Evolutionary conservation across 2,329 filamentous ascomycete species (phyloP).

Genomic region (Aspergillus pseudoterreus): DNA sequence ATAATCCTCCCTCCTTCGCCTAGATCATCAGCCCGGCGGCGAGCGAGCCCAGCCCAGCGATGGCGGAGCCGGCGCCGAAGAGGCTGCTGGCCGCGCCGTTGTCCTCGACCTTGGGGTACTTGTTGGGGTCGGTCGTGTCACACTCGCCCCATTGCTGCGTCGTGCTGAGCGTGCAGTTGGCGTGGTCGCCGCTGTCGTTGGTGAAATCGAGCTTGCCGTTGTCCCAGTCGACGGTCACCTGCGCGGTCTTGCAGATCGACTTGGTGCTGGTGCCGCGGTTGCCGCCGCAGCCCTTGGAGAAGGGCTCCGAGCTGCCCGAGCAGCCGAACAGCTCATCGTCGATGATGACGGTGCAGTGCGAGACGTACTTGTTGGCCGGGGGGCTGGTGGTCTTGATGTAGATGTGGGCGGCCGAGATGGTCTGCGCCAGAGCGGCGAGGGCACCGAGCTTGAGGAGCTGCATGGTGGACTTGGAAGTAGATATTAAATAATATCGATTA

Average conservation of each 20-base stretch:
- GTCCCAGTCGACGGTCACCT: constrained; percentile 10
- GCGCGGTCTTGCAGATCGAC: constrained; percentile 5
- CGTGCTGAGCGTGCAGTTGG: constrained; percentile 13
- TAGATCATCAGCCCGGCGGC: constrained; percentile 8
- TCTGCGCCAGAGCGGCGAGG: constrained; percentile 10
- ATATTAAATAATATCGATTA: neutral
- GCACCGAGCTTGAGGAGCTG: constrained; percentile 12
- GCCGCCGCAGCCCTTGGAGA: constrained; percentile 17
- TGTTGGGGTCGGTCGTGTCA: constrained; percentile 9
- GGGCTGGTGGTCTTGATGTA: constrained; percentile 13
- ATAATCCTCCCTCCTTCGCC: neutral
- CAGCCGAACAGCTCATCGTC: constrained; percentile 14
- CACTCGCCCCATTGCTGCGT: constrained; percentile 8
- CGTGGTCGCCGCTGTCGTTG: constrained; percentile 4
- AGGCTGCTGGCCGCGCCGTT: constrained; percentile 3
- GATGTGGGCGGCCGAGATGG: constrained; percentile 9
- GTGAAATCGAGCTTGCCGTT: constrained; percentile 9
- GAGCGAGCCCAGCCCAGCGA: constrained; percentile 7
- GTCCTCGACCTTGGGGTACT: constrained; percentile 5
- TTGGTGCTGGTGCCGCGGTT: constrained; percentile 20
- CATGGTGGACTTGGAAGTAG: neutral
- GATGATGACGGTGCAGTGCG: constrained; percentile 14
- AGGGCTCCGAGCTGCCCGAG: constrained; percentile 13
- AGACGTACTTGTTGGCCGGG: constrained; percentile 10
- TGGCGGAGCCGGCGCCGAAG: neutral